Base-by-base conservation (phyloP, 176 grass and related monocot genomes). In the Poa annua region DNA sequence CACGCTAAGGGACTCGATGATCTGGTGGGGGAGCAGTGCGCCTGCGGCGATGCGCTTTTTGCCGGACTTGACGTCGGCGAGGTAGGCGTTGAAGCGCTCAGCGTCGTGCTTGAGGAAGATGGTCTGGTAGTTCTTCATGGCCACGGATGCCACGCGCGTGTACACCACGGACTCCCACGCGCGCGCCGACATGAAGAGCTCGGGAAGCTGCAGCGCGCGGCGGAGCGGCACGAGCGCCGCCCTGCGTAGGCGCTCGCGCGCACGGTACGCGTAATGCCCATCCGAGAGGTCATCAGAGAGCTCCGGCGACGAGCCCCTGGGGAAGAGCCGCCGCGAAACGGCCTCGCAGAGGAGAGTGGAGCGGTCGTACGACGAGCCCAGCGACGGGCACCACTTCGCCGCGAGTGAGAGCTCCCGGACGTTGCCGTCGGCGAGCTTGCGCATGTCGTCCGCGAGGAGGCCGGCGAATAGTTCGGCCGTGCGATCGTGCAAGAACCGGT, bases 301-400 rank as follows among this genome's bases (percentile, higher is more conserved):
- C 24, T 81, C 80, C 0, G 80, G 66, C 39, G 86, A 63, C 77
- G 87, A 88, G 24, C 81, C 59, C 15, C 20, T 90, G 39, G 91
- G 91, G 66, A 97, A 94, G 76, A 94, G 85, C 48, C 82, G 86
- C 16, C 89, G 88, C 20, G 83, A 89, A 2, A 97, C 67, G 17
- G 92, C 90, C 87, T 97, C 94, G 63, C 94, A 92, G 75, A 97
- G 80, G 22, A 97, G 88, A 14, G 83, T 97, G 69, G 89, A 91
- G 60, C 74, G 78, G 38, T 93, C 91, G 49, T 85, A 90, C 21
- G 85, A 93, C 21, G 85, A 88, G 76, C 87, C 85, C 47, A 88
- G 71, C 48, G 91, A 88, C 16, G 91, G 91, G 56, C 91, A 93
- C 91, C 91, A 93, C 56, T 93, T 93, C 29, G 91, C 88, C 3